Evolutionary conservation across 1,139 yeast genomes (phyloP).

Genomic region (Zhuliangozyma parablackwelliae): DNA sequence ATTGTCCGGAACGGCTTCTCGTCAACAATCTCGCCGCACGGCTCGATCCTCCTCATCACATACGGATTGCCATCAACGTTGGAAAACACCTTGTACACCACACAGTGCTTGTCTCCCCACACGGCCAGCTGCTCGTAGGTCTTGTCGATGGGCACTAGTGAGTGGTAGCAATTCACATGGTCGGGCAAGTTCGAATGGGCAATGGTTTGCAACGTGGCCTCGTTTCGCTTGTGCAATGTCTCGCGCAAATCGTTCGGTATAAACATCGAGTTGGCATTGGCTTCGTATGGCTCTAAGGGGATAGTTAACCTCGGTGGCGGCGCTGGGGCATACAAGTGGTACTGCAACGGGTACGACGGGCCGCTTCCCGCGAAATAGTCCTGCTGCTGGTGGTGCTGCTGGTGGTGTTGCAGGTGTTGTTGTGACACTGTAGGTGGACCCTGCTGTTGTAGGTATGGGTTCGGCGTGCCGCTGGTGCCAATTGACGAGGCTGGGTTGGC

Average conservation of each 20-base stretch:
- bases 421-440: background rate
- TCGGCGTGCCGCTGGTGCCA: slow-evolving; percentile 1
- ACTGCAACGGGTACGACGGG: slow-evolving; percentile 61
- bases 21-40: slow-evolving; percentile 43
- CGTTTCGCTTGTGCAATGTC: slow-evolving; percentile 66
- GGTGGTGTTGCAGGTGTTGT: slow-evolving; percentile 2
- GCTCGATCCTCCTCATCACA: slow-evolving; percentile 70
- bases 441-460: slow-evolving; percentile 1
- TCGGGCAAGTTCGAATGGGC: slow-evolving; percentile 64
- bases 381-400: slow-evolving; percentile 2
- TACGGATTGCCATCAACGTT: slow-evolving; percentile 77
- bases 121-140: slow-evolving; percentile 47
- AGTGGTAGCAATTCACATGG: slow-evolving; percentile 77
- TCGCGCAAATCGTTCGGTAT: slow-evolving; percentile 72
- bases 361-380: slow-evolving; percentile 2
- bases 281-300: slow-evolving; percentile 64
- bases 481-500: background rate
- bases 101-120: slow-evolving; percentile 57
- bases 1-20: slow-evolving; percentile 45
- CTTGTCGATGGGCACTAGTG: slow-evolving; percentile 78
- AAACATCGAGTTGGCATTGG: slow-evolving; percentile 65
- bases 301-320: slow-evolving; percentile 70
- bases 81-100: slow-evolving; percentile 76
- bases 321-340: slow-evolving; percentile 85
- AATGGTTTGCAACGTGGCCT: slow-evolving; percentile 71